These are phyloP conservation scores for Trypanosoma scelopori DNA, from an alignment of 208 protist genomes.

Conservation along the genomic window DNA sequence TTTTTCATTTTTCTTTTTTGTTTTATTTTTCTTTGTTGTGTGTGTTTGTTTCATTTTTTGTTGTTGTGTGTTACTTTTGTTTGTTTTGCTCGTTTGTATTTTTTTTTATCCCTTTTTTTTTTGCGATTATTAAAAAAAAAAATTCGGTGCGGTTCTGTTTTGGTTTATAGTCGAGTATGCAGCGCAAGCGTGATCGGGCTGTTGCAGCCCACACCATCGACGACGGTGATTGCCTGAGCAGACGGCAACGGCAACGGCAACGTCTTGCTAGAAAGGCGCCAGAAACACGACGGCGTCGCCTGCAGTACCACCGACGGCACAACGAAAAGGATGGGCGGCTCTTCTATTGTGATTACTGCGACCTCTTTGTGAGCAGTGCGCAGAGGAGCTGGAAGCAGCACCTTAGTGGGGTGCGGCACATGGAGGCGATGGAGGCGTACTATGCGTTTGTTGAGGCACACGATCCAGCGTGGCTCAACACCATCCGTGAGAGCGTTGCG, in stretches of 20 bases:
- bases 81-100: not conserved
- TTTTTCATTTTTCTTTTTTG: slow-evolving; percentile 15
- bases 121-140: too few species aligned
- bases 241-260: slow-evolving; percentile 28
- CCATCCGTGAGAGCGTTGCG: slow-evolving; percentile 43
- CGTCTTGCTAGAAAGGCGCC: slow-evolving; percentile 39
- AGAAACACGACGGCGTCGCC: slow-evolving; percentile 51
- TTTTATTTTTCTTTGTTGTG: slow-evolving; percentile 19
- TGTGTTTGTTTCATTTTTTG: slow-evolving; percentile 17
- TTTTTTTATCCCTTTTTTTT: slow-evolving; percentile 10
- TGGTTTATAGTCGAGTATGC: not conserved
- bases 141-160: not conserved
- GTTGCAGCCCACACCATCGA: not conserved
- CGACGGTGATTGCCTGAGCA: slow-evolving; percentile 37
- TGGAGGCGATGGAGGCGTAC: slow-evolving; percentile 66
- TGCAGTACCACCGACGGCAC: slow-evolving; percentile 74
- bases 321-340: slow-evolving; percentile 80
- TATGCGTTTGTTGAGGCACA: slow-evolving; percentile 52
- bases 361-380: slow-evolving; percentile 72
- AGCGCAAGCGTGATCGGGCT: too few species aligned
- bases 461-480: slow-evolving; percentile 53
- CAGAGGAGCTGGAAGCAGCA: slow-evolving; percentile 51
- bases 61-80: slow-evolving; percentile 12
- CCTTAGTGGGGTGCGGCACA: slow-evolving; percentile 55
- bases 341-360: slow-evolving; percentile 88